Percentiles rank a stretch among this genome's conserved stretches.
Evolutionary conservation across 1,139 yeast genomes (phyloP).

Genomic region (Yamadazyma pseudoaaseri): DNA sequence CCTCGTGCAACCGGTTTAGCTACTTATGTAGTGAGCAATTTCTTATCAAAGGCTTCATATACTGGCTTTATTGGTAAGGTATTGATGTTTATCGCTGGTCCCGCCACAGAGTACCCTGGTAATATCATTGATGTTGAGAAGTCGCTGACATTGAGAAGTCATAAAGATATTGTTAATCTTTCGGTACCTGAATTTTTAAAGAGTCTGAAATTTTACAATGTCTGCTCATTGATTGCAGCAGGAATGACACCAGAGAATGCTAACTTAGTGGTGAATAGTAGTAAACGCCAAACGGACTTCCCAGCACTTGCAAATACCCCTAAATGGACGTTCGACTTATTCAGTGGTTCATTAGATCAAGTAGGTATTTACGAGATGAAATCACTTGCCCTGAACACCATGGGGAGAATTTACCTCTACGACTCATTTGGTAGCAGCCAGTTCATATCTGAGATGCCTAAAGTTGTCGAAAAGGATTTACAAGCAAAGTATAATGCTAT

Average conservation of each 20-base stretch:
- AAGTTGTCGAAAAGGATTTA: conserved; percentile 1
- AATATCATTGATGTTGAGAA: conserved; percentile 20
- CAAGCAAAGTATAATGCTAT: conserved; percentile 12
- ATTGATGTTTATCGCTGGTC: conserved; percentile 32
- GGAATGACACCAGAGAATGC: conserved; percentile 29
- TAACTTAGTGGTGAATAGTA: conserved; percentile 15
- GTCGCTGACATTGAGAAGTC: conserved; percentile 26
- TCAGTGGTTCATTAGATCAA: conserved; percentile 47
- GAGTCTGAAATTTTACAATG: conserved; percentile 29
- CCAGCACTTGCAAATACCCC: conserved; percentile 20
- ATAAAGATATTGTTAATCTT: conserved; percentile 31
- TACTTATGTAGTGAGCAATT: conserved; percentile 20
- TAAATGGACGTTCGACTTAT: conserved; percentile 30
- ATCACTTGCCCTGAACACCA: conserved; percentile 25
- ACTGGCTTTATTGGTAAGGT: conserved; percentile 26
- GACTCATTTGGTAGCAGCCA: conserved; percentile 26
- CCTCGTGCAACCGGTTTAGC: conserved; percentile 35
- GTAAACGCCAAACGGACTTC: conserved; percentile 26
- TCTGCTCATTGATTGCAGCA: conserved; percentile 28
- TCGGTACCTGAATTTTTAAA: conserved; percentile 24
- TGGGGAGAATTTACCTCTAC: conserved; percentile 27
- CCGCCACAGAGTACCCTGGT: conserved; percentile 37
- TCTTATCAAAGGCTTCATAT: conserved; percentile 20
- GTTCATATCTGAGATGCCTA: conserved; percentile 13
- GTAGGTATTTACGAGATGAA: conserved; percentile 43